Base-by-base conservation (phyloP, 257 asterid species). In the Nicotiana paniculata region DNA sequence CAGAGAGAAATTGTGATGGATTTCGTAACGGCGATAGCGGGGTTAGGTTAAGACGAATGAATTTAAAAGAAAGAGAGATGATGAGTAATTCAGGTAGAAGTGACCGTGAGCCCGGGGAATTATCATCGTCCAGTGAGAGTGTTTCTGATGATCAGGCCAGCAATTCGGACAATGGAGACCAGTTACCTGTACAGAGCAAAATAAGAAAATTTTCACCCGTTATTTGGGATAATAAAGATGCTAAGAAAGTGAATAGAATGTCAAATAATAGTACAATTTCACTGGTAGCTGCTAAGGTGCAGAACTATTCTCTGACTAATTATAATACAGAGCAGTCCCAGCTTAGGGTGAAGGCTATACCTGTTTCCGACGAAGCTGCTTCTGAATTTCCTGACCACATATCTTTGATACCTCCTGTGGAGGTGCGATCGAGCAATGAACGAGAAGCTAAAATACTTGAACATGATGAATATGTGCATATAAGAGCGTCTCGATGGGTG, bases 31-130 rank as follows among this genome's bases (percentile, higher is more conserved):
- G 83, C 81, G 85, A 77, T 69, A 84, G 86, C 75, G 93, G 86
- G 88, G 83, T 81, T 77, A 89, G 90, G 89, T 85, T 86, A 57
- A 88, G 97, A 83, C 90, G 83, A 85, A 92, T 78, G 86, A 97
- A 89, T 84, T 11, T 87, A 43, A 90, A 77, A 72, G 97, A 90
- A 81, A 86, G 89, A 79, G 97, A 86, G 81, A 26, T 74, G 81
- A 46, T 39, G 84, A 89, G 91, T 83, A 90, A 89, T 81, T 92
- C 92, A 0, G 92, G 91, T 28, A 85, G 90, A 58, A 84, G 88
- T 67, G 85, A 92, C 83, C 88, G 94, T 53, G 98, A 95, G 86
- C 97, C 97, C 53, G 98, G 98, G 81, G 98, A 95, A 88, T 85
- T 95, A 43, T 43, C 51, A 43, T 43, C 51, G 85, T 92, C 94